Evolutionary conservation across 148 eudicot genomes (phyloP).

Genomic region (Vaccinium myrtillus): DNA sequence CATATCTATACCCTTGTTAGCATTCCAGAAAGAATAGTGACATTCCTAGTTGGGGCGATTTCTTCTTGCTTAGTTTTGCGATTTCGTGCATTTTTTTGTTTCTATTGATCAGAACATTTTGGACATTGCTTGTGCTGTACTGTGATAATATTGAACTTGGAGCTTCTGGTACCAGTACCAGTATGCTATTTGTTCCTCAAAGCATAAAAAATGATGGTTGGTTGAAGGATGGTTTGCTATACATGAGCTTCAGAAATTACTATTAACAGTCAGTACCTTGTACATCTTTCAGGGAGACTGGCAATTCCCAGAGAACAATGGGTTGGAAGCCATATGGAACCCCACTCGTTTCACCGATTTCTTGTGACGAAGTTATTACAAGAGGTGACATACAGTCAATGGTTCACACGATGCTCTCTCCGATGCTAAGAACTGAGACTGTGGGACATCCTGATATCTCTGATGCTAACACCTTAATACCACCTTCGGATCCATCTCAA

Average conservation of each 20-base stretch:
- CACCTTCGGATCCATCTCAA: constrained; percentile 31
- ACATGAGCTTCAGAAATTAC: neutral
- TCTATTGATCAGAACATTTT: constrained; percentile 5
- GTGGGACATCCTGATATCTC: constrained; percentile 29
- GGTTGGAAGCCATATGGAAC: constrained; percentile 94
- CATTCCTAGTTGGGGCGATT: neutral
- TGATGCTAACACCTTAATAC: constrained; percentile 28
- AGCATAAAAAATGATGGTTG: neutral
- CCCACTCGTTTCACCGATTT: constrained; percentile 79
- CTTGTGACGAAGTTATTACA: constrained; percentile 58
- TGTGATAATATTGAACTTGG: neutral
- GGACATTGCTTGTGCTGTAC: neutral
- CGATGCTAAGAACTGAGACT: constrained; percentile 54
- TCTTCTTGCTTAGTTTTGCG: neutral
- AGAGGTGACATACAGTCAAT: constrained; percentile 80
- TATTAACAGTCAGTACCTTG: neutral
- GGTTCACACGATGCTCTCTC: constrained; percentile 75
- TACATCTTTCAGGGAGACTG: constrained; percentile 47
- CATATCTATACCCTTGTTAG: neutral
- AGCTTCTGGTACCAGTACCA: neutral
- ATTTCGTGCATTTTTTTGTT: neutral
- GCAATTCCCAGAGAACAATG: constrained; percentile 40
- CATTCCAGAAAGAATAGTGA: neutral
- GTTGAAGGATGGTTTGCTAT: neutral
- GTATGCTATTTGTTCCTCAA: neutral